Conservation (phyloP, 2,329 filamentous ascomycete species). For the Pezicula rhizophila region DNA sequence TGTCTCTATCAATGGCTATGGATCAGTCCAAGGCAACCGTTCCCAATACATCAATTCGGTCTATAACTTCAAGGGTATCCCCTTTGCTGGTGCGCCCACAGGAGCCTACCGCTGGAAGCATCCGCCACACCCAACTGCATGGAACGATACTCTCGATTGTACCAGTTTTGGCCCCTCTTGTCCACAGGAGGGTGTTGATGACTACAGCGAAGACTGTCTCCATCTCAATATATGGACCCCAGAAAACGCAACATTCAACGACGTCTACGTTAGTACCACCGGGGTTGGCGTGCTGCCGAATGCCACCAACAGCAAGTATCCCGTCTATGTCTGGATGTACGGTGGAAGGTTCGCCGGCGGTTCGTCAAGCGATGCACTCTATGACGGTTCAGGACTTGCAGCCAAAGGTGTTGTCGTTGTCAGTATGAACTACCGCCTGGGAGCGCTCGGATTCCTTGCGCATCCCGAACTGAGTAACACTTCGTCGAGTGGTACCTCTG, state of each 20-base stretch:
- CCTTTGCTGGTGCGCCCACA: conserved; percentile 7
- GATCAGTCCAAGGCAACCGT: conserved; percentile 3
- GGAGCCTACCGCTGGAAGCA: conserved; percentile 7
- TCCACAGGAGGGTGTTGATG: conserved; percentile 4
- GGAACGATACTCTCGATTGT: conserved; percentile 5
- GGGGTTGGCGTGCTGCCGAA: conserved; percentile 14
- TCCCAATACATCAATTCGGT: conserved; percentile 4
- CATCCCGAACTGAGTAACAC: conserved; percentile 18
- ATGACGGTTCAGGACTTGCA: conserved; percentile 36
- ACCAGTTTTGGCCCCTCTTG: conserved; percentile 7
- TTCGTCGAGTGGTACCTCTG: conserved; percentile 24
- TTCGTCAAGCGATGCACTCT: conserved; percentile 32
- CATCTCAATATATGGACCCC: conserved; percentile 28
- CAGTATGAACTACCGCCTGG: conserved; percentile 38
- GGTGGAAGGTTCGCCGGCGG: conserved; percentile 35
- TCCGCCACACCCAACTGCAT: not conserved
- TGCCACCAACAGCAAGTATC: conserved; percentile 20
- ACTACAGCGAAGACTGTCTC: conserved; percentile 29
- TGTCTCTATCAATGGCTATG: not conserved
- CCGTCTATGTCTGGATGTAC: conserved; percentile 37
- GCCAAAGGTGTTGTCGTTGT: conserved; percentile 36
- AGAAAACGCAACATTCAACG: conserved; percentile 9
- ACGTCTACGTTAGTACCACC: conserved; percentile 8
- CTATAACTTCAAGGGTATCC: conserved; percentile 11
- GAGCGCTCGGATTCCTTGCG: conserved; percentile 26